Base-by-base conservation (phyloP, 2,329 filamentous ascomycete species). In the Botryotinia globosa region DNA sequence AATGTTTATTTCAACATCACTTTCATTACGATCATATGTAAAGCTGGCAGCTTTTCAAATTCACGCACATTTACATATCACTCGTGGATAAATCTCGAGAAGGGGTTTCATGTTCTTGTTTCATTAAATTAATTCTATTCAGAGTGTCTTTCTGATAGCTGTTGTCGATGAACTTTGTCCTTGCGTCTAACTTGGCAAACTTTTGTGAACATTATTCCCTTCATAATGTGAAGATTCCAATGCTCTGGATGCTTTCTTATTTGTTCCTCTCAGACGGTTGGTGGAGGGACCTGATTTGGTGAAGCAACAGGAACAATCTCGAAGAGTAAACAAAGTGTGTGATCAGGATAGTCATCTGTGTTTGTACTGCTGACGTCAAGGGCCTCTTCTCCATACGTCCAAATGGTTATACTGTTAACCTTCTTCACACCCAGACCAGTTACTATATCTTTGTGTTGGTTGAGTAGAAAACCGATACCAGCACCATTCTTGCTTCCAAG, bases 401-500 rank as follows among this genome's bases (percentile, higher is more conserved):
- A 69, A 18, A 45, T 16, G 6, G 66, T 69, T 51, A 69, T 45
- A 25, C 48, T 32, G 3, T 7, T 22, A 5, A 69, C 37, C 39
- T 22, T 29, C n/a, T 25, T 69, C 6, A 69, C 8, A 42, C 66
- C 48, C 22, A 69, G 18, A 5, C 66, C 66, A 22, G 0, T n/a
- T 14, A 22, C 16, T 9, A 16, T 8, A 34, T 29, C 25, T 20
- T 69, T 69, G n/a, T 69, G 66, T 1, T 29, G 39, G 20, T 22
- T 54, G 9, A 69, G 48, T 9, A 69, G 20, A 32, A 20, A 69
- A 12, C 32, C 66, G n/a, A 42, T 6, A 12, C 51, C 66, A 20
- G 51, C 66, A 58, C 66, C 66, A 32, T 69, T 69, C 25, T 59
- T 69, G 29, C 25, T 22, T 29, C 66, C 66, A n/a, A 69, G 37